Evolutionary conservation across 2,329 filamentous ascomycete genomes (phyloP).

Genomic region (Claviceps maximensis): DNA sequence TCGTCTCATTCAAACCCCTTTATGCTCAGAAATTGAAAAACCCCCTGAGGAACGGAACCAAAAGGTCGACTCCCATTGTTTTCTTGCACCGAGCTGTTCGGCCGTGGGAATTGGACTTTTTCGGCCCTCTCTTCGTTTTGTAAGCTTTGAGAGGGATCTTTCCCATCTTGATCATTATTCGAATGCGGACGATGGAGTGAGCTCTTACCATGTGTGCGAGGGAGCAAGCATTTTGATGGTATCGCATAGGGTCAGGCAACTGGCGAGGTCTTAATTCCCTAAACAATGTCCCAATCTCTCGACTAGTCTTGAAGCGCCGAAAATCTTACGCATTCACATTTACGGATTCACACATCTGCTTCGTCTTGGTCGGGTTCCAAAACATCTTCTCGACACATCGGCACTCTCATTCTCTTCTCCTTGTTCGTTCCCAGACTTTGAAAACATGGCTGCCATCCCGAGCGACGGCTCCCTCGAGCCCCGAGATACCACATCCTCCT

Average conservation of each 20-base stretch:
- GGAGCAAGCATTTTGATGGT: background rate
- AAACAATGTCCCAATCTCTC: background rate
- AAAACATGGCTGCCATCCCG: constrained; percentile 13
- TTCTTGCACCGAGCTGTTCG: background rate
- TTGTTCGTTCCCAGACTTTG: too few species aligned
- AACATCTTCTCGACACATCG: too few species aligned
- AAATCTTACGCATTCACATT: too few species aligned
- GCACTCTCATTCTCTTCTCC: too few species aligned
- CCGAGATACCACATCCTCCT: constrained; percentile 3
- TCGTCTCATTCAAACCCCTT: background rate
- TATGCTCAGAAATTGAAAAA: too few species aligned
- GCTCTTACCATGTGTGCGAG: background rate
- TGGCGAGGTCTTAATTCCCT: background rate
- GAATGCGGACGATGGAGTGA: background rate
- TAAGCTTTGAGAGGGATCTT: background rate
- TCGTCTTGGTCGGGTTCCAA: too few species aligned
- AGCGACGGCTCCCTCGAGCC: constrained; percentile 11
- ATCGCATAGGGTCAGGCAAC: background rate
- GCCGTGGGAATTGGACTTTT: background rate
- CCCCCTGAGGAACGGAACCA: too few species aligned
- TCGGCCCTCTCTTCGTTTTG: background rate
- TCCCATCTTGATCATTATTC: background rate
- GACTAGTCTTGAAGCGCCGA: too few species aligned
- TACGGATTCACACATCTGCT: too few species aligned
- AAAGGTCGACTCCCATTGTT: background rate